Percentiles rank a stretch among this genome's conserved stretches.
phyloP scores from a whole-genome alignment of 176 grass and related monocot species.

The Oropetium thomaeum region DNA sequence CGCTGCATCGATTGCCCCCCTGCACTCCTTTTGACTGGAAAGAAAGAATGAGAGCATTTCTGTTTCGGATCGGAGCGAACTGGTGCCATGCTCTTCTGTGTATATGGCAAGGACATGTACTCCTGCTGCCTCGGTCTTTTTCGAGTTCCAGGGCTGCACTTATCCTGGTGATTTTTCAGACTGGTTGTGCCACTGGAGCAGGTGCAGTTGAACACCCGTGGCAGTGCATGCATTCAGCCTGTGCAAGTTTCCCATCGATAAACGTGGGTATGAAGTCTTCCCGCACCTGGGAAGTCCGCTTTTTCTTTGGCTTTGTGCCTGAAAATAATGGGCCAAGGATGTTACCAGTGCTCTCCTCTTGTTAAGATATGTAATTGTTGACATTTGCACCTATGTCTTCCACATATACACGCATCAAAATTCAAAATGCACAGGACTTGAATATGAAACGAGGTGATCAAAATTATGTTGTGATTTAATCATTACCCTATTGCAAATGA shows the following conservation, averaged over 20 bases:
- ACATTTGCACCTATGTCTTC: neutral
- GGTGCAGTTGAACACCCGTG: neutral
- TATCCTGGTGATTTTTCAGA: conserved; percentile 23
- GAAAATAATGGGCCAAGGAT: neutral
- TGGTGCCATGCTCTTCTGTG: neutral
- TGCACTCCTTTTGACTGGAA: no score
- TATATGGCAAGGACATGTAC: neutral
- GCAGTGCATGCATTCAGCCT: conserved; percentile 32
- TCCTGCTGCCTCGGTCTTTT: neutral
- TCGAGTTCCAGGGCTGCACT: neutral
- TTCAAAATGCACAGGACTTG: neutral
- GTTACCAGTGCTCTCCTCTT: conserved; percentile 11
- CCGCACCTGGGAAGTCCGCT: conserved; percentile 26
- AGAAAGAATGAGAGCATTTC: no score
- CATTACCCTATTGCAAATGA: neutral
- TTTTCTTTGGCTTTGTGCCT: conserved; percentile 13
- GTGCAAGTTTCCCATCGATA: neutral
- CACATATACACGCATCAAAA: no score
- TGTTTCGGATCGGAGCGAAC: neutral
- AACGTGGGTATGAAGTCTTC: conserved; percentile 26
- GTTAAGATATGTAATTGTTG: neutral
- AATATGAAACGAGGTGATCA: neutral
- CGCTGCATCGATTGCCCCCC: no score
- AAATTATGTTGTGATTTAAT: neutral
- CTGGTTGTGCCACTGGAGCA: neutral